These are phyloP conservation scores for Trypanosoma boissoni DNA, from an alignment of 208 protist genomes.

Conservation along the genomic window DNA sequence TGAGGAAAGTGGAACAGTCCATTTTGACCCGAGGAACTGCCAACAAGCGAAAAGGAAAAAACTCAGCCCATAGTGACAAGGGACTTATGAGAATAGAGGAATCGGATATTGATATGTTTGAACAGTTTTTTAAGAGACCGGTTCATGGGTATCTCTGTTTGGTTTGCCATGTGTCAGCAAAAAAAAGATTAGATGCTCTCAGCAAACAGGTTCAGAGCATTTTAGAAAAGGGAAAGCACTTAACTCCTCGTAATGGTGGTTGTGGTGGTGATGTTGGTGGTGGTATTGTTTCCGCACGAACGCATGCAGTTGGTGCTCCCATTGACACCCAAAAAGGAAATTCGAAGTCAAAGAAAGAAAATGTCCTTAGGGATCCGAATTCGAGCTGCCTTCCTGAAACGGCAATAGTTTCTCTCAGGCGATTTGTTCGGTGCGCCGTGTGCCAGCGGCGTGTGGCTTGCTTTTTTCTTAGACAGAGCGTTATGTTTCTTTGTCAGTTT, in stretches of 20 bases:
- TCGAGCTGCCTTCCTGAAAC: constrained; percentile 32
- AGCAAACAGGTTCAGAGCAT: constrained; percentile 64
- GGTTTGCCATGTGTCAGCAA: constrained; percentile 65
- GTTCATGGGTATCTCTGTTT: constrained; percentile 78
- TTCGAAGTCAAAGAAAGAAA: not conserved
- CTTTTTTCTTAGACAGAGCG: constrained; percentile 61
- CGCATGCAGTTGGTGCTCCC: no score
- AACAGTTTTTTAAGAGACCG: constrained; percentile 72
- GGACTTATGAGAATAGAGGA: constrained; percentile 83
- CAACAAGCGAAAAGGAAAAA: constrained; percentile 13
- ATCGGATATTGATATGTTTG: constrained; percentile 78
- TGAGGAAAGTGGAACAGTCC: constrained; percentile 15
- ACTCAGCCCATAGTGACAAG: constrained; percentile 55
- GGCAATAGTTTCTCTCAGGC: constrained; percentile 42
- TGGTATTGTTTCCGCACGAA: constrained; percentile 1
- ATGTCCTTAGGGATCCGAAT: not conserved
- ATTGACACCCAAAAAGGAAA: not conserved
- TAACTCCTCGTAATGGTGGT: constrained; percentile 42
- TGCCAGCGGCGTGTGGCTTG: constrained; percentile 52
- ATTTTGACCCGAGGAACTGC: constrained; percentile 32
- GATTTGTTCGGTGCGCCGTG: constrained; percentile 49
- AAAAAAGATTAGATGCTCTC: constrained; percentile 58
- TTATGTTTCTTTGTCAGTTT: constrained; percentile 76
- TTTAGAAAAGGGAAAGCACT: constrained; percentile 60
- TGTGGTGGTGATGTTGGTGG: not conserved